Evolutionary conservation across 1,139 yeast species (phyloP).

Genomic region (Saccharomycopsis hybrid): DNA sequence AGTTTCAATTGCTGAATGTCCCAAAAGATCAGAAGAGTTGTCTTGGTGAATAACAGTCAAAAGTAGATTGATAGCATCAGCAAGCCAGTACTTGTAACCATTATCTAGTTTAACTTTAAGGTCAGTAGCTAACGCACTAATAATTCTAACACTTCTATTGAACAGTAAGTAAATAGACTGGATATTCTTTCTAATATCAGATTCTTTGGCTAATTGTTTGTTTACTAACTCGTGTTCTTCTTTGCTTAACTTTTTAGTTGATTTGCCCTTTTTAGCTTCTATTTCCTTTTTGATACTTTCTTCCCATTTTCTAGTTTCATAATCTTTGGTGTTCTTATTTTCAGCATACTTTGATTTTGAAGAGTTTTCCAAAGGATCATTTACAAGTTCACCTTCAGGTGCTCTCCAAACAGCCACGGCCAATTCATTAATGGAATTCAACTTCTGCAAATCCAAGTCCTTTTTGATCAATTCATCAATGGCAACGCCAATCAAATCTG

Average conservation of each 20-base stretch:
- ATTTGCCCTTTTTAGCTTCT: slow-evolving; percentile 41
- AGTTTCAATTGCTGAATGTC: slow-evolving; percentile 27
- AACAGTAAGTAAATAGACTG: slow-evolving; percentile 34
- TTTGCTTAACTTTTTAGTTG: slow-evolving; percentile 52
- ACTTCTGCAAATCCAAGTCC: slow-evolving; percentile 36
- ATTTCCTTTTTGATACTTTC: slow-evolving; percentile 71
- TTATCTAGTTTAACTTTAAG: slow-evolving; percentile 47
- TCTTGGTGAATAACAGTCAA: slow-evolving; percentile 36
- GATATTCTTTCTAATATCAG: slow-evolving; percentile 44
- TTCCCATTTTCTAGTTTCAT: slow-evolving; percentile 88
- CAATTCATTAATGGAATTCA: slow-evolving; percentile 32
- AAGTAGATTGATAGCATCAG: slow-evolving; percentile 47
- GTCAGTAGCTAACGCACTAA: slow-evolving; percentile 37
- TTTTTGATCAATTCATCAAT: slow-evolving; percentile 37
- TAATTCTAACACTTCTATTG: slow-evolving; percentile 45
- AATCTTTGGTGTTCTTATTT: slow-evolving; percentile 69
- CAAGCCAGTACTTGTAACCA: slow-evolving; percentile 70
- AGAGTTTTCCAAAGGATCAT: slow-evolving; percentile 47
- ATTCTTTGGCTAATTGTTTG: slow-evolving; percentile 58
- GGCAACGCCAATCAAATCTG: slow-evolving; percentile 50
- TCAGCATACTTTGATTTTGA: slow-evolving; percentile 34
- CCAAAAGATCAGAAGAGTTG: slow-evolving; percentile 30
- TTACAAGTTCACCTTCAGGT: slow-evolving; percentile 61
- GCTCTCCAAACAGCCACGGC: slow-evolving; percentile 48
- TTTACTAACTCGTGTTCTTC: slow-evolving; percentile 65